Evolutionary conservation across 352 stramenopile genomes (phyloP), one percentile per base, ranked within the genome.

Genomic region (Pythium rishiriense): DNA sequence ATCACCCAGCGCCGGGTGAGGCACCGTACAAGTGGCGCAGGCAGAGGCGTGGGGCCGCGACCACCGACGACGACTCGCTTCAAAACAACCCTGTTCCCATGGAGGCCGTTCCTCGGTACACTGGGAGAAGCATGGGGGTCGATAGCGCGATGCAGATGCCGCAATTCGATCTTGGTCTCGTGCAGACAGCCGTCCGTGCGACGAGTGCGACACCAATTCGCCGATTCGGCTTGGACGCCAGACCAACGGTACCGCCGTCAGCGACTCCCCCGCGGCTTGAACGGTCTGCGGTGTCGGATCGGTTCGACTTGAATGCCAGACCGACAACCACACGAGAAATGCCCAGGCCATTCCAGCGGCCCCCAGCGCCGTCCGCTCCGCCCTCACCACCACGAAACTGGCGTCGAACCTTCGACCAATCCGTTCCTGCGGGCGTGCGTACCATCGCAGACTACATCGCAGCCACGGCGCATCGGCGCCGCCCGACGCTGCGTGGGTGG

Each of bases 401-500:
- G 47, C 48, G 19, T 26, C 48, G 10, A 22, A 7, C 9, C 0
- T 42, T 56, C 14, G 21, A 41, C 11, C 25, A 37, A 4, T 21
- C 14, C 24, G 37, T 55, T 2, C 56, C 56, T 39, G n/a, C 45
- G 4, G 50, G 50, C 22, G 59, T 55, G 22, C 28, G 35, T 9
- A 52, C 50, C 6, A 67, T 67, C 41, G 39, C 28, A 2, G 60
- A 67, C 24, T 67, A 62, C 25, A 67, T 67, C 37, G 33, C 21
- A 22, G 60, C 60, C 6, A 62, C 60, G 11, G 51, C 59, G 42
- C 26, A 17, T 17, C 1, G 17, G 9, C 50, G 60, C 2, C 56
- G 41, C 24, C 31, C 60, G 45, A 49, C 17, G 21, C 29, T 56
- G 42, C 49, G 33, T 11, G 42, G 39, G 19, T 67, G 60, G 60